phyloP scores from a whole-genome alignment of 768 basidiomycete genomes.

The Dentipellis sp. region DNA sequence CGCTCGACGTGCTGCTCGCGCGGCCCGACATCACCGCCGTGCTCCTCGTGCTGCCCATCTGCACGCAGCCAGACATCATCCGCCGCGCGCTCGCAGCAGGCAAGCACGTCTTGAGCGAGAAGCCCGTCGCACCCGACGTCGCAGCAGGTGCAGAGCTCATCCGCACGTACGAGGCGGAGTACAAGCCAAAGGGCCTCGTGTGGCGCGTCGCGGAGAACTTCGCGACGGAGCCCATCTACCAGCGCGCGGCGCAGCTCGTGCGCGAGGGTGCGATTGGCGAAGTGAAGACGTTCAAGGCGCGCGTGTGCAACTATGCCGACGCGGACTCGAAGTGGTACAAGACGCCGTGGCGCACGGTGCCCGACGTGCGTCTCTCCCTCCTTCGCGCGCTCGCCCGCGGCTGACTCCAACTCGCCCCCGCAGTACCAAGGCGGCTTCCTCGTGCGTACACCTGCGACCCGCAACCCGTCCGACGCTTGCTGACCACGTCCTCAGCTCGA shows the following conservation, averaged over 20 bases:
- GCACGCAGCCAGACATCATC: conserved; percentile 60
- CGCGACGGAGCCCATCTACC: conserved; percentile 57
- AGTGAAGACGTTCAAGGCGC: conserved; percentile 56
- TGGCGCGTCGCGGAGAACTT: conserved; percentile 81
- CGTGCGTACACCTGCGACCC: conserved; percentile 25
- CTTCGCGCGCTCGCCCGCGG: neutral
- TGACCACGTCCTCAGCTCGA: conserved; percentile 41
- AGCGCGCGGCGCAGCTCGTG: conserved; percentile 38
- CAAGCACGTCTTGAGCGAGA: conserved; percentile 87
- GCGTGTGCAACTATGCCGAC: conserved; percentile 43
- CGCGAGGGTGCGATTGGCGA: conserved; percentile 60
- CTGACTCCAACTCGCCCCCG: neutral
- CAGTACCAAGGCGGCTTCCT: conserved; percentile 79
- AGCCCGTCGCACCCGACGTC: conserved; percentile 73
- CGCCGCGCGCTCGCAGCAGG: conserved; percentile 57
- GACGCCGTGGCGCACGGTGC: conserved; percentile 76
- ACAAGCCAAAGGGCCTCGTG: conserved; percentile 57
- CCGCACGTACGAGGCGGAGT: conserved; percentile 51
- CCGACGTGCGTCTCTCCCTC: conserved; percentile 46
- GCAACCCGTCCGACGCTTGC: neutral
- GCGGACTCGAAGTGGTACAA: conserved; percentile 68
- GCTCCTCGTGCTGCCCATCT: conserved; percentile 71
- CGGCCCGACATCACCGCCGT: conserved; percentile 66
- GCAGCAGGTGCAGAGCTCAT: conserved; percentile 55
- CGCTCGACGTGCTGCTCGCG: conserved; percentile 56